Conservation (phyloP, 495 filamentous ascomycete genomes). For the Penicillium egyptiacum region DNA sequence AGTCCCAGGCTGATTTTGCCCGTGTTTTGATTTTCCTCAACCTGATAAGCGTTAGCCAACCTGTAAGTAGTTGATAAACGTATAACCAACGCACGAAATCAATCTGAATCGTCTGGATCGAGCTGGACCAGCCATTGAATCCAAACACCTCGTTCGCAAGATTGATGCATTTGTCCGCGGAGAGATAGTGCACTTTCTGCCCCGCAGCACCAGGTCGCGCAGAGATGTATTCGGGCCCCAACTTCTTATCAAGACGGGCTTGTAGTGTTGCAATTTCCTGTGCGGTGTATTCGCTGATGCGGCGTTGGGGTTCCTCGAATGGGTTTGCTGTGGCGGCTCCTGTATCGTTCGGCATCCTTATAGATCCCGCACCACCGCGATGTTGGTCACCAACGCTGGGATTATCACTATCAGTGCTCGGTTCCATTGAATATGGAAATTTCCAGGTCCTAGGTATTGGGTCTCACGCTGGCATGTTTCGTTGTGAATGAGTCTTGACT, state of each 20-base stretch:
- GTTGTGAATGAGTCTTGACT: conserved; percentile 10
- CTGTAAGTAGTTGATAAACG: too few relatives aligned
- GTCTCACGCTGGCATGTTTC: conserved; percentile 49
- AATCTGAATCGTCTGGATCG: conserved; percentile 83
- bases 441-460: not conserved
- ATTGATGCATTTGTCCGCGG: conserved; percentile 90
- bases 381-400: conserved; percentile 81
- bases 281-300: conserved; percentile 80
- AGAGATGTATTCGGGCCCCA: conserved; percentile 97
- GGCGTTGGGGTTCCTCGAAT: conserved; percentile 67
- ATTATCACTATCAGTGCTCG: conserved; percentile 29
- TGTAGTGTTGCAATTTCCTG: conserved; percentile 86
- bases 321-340: conserved; percentile 59
- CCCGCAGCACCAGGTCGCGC: conserved; percentile 76
- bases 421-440: not conserved
- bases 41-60: conserved; percentile 43
- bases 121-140: conserved; percentile 96
- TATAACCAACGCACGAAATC: conserved; percentile 67
- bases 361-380: conserved; percentile 39
- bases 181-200: conserved; percentile 84
- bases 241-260: conserved; percentile 79
- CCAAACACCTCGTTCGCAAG: conserved; percentile 98
- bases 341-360: conserved; percentile 41
- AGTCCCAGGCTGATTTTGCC: conserved; percentile 78
- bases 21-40: conserved; percentile 59